Evolutionary conservation across 345 rosid species (phyloP), one percentile per base, ranked within the genome.

Genomic region (Adansonia digitata): DNA sequence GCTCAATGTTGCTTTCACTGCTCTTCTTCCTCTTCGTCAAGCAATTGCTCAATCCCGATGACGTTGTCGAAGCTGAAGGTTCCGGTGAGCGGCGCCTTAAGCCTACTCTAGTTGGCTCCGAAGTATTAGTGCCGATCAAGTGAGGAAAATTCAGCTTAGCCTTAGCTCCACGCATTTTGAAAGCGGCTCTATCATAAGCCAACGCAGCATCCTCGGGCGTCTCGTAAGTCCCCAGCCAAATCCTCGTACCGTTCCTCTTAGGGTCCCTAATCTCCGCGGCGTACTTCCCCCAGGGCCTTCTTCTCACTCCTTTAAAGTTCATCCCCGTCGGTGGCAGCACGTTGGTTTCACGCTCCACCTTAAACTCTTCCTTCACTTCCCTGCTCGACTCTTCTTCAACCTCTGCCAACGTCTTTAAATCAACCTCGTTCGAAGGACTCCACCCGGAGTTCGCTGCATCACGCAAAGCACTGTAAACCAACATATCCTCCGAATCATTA

Each of bases 181-280:
- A 87, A 65, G 91, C 91, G 5, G 91, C 91, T 69, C 77, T 35
- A 29, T 87, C 91, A 10, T 87, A 87, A 31, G 91, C 91, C 79
- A 87, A 63, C 5, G 89, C 91, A 18, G 96, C 95, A 31, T 88
- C 89, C 75, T 87, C 87, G 0, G 90, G 82, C 24, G 77, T 83
- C 82, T 84, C 87, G 75, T 89, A 88, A 1, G 92, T 89, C 68
- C 93, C 92, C 0, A 89, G 89, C 97, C 97, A 91, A 61, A 75
- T 72, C 67, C 93, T 86, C 0, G 91, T 84, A 1, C 92, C 91
- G n/a, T 86, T 89, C 78, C 79, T 88, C 79, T 86, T 86, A n/a
- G 91, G 91, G 59, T 85, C 92, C 26, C 91, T 82, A 1, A 90
- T 85, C 87, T 88, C 93, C 26, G 93, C 93, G 31, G 90, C 91